phyloP scores from a whole-genome alignment of 306 rosid species.

The Begonia masoniana region DNA sequence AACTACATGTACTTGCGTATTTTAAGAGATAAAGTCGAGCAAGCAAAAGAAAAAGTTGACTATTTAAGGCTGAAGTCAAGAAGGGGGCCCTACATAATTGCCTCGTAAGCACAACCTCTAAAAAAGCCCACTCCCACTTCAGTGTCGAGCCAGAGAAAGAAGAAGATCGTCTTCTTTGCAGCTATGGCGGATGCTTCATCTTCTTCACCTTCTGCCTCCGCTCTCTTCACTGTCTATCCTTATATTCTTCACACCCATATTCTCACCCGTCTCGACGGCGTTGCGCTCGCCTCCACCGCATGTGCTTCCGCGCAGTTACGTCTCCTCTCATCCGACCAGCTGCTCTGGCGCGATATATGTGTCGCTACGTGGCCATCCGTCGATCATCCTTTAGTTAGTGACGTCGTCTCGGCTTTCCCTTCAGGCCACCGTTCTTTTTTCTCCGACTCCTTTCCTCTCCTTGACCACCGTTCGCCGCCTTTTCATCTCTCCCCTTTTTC shows the following conservation, averaged over 20 bases:
- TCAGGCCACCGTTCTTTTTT: slow-evolving; percentile 46
- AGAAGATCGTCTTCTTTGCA: too few species aligned
- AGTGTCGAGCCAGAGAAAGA: too few species aligned
- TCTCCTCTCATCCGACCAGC: slow-evolving; percentile 33
- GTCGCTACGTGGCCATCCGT: slow-evolving; percentile 62
- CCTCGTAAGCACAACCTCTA: too few species aligned
- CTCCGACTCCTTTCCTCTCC: slow-evolving; percentile 56
- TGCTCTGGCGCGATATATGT: slow-evolving; percentile 51
- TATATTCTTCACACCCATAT: slow-evolving; percentile 57
- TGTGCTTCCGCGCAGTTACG: slow-evolving; percentile 35
- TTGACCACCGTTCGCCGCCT: slow-evolving; percentile 9
- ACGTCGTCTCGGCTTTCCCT: slow-evolving; percentile 38
- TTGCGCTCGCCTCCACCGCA: slow-evolving; percentile 39
- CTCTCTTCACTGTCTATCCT: slow-evolving; percentile 32
- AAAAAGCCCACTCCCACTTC: too few species aligned
- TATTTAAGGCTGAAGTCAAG: too few species aligned
- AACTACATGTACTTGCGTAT: too few species aligned
- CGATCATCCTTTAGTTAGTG: slow-evolving; percentile 12
- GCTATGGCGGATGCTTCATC: slow-evolving; percentile 12
- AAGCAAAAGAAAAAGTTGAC: too few species aligned
- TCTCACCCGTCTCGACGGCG: slow-evolving; percentile 64
- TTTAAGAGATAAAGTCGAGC: too few species aligned
- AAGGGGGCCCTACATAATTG: too few species aligned
- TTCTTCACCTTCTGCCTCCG: background rate
- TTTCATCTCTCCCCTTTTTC: background rate